Conservation (phyloP, 306 rosid species). For the Hylodesmum podocarpum region DNA sequence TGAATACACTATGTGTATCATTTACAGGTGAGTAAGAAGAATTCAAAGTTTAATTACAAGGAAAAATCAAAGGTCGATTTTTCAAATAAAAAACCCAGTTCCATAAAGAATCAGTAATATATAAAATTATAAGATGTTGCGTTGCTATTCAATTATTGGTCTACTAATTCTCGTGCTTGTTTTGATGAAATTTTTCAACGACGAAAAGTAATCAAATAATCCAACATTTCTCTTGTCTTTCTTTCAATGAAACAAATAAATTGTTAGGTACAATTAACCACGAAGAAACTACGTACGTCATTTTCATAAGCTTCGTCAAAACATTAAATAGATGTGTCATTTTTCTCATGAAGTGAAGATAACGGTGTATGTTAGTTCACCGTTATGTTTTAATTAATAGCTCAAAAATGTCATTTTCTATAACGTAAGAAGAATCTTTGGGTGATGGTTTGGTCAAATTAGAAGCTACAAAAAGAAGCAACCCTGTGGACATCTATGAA, state of each 20-base stretch:
- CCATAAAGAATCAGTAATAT: neutral
- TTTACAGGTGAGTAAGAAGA: neutral
- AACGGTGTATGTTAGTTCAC: neutral
- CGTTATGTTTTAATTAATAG: too few relatives aligned
- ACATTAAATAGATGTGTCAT: neutral
- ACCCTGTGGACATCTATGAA: neutral
- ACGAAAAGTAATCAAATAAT: neutral
- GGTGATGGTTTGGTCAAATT: slow-evolving; percentile 30
- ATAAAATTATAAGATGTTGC: neutral
- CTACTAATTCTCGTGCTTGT: neutral
- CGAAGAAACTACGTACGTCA: neutral
- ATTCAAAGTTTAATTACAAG: neutral
- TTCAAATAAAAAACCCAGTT: neutral
- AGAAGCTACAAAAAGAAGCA: slow-evolving; percentile 23
- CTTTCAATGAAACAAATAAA: neutral
- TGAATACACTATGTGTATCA: neutral
- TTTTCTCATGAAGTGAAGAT: neutral
- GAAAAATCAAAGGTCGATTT: neutral
- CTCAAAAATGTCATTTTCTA: slow-evolving; percentile 8
- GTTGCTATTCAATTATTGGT: neutral
- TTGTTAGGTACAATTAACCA: neutral
- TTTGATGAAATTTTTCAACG: neutral
- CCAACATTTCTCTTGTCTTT: neutral
- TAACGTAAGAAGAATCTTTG: neutral
- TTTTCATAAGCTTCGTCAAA: slow-evolving; percentile 5